phyloP scores from a whole-genome alignment of 371 early-diverging fungal species.

The Sporodiniella umbellata region DNA sequence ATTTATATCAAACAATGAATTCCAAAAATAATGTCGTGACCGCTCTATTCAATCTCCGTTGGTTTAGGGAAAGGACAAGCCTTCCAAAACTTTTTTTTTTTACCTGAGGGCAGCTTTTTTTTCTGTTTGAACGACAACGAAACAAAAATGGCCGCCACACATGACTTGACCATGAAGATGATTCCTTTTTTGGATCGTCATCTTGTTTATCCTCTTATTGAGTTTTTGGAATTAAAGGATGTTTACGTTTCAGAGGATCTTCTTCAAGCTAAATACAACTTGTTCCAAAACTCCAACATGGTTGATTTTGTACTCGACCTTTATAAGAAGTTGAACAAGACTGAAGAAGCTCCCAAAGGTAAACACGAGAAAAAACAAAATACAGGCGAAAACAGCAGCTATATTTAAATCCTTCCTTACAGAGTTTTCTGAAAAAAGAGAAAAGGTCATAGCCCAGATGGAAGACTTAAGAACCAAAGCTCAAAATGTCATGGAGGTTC shows the following conservation, averaged over 20 bases:
- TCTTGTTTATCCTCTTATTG: conserved; percentile 84
- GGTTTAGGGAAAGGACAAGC: background rate
- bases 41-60: background rate
- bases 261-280: conserved; percentile 83
- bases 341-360: conserved; percentile 66
- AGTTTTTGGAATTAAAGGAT: conserved; percentile 80
- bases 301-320: conserved; percentile 83
- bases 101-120: too few species aligned
- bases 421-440: conserved; percentile 75
- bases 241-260: conserved; percentile 75
- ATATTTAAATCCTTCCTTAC: too few species aligned
- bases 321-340: conserved; percentile 74
- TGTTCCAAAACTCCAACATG: conserved; percentile 88
- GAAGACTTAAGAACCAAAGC: conserved; percentile 73
- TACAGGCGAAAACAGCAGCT: too few species aligned
- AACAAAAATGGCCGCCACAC: conserved; percentile 62
- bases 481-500: conserved; percentile 81
- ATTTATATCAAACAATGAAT: background rate
- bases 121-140: conserved; percentile 3
- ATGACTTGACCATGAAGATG: conserved; percentile 86
- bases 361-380: conserved; percentile 1
- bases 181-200: conserved; percentile 90
- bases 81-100: conserved; percentile 11
- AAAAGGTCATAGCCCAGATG: conserved; percentile 68
- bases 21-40: background rate